phyloP scores from a whole-genome alignment of 1,139 yeast genomes.

The Geotrichum siamense region DNA sequence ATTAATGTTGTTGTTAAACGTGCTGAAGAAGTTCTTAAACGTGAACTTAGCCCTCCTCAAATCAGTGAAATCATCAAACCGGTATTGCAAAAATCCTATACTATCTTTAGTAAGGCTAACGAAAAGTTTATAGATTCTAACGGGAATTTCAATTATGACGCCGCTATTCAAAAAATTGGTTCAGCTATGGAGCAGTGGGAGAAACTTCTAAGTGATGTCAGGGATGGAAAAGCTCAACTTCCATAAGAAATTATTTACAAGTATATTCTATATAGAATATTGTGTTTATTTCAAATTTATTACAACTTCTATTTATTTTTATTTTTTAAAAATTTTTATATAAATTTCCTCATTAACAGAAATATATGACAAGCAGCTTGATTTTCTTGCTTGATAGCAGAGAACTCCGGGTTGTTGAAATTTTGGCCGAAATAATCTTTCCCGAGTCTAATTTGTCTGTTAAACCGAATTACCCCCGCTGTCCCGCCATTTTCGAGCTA shows the following conservation, averaged over 20 bases:
- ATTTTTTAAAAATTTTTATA: not conserved
- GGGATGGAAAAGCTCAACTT: not conserved
- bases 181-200: not conserved
- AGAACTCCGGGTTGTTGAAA: too few species aligned
- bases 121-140: slow-evolving; percentile 1
- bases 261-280: not conserved
- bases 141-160: slow-evolving; percentile 5
- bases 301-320: not conserved
- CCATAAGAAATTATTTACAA: not conserved
- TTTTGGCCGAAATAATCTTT: too few species aligned
- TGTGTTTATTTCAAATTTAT: not conserved
- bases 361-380: too few species aligned
- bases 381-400: too few species aligned
- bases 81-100: not conserved
- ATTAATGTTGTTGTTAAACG: slow-evolving; percentile 4
- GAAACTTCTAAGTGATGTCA: slow-evolving; percentile 1
- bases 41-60: slow-evolving; percentile 2
- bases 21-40: not conserved
- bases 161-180: not conserved
- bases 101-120: not conserved
- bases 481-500: too few species aligned
- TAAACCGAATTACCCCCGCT: too few species aligned
- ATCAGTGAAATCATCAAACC: slow-evolving; percentile 5
- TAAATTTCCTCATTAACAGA: too few species aligned
- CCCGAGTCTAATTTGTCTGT: too few species aligned